Evolutionary conservation across 2,329 filamentous ascomycete species (phyloP), one percentile per base, ranked within the genome.

Genomic region (Tetracladium maxilliforme): DNA sequence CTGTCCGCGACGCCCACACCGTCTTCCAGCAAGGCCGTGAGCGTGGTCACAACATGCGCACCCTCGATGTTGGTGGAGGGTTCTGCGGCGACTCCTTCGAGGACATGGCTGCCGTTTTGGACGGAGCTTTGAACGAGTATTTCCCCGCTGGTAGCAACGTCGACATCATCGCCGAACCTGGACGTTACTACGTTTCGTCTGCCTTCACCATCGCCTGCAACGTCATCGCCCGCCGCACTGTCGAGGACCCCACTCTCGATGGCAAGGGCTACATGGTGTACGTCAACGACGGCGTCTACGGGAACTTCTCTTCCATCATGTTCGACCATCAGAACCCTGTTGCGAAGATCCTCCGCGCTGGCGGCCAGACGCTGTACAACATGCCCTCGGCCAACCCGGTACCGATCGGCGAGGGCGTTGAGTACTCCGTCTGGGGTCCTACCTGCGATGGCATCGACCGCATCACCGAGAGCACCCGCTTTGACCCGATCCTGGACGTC

Each of bases 301-400:
- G 90, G 43, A 95, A 95, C 59, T 95, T 98, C 48, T 92, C 83
- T 37, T 92, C 84, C 70, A 95, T 95, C 64, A 93, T 95, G 62
- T 98, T 94, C 49, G 90, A 95, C 46, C 90, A 95, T 54, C 90
- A 98, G 63, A 70, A 92, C 42, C 90, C 90, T 2, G 56, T 79
- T 22, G 82, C 87, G 28, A 81, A 79, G 52, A 68, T 95, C 30
- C 62, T 98, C 27, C 75, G 72, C 37, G 58, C 64, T 12, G 60
- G 64, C 32, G 52, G 63, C 33, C 56, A 59, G 31, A 64, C 67
- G 33, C 46, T 71, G 43, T 75, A 74, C 47, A 55, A 74, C 51
- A 56, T 61, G 33, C 29, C 56, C 35, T 43, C 55, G 40, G 58
- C 64, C n/a, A 49, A 58, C 25, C 52, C 53, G 12, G 54, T 59